A percentile compares a stretch with the other conserved stretches of the same genome.
Evolutionary conservation across 257 asterid species (phyloP).

Genomic region (Nicotiana attenuata): DNA sequence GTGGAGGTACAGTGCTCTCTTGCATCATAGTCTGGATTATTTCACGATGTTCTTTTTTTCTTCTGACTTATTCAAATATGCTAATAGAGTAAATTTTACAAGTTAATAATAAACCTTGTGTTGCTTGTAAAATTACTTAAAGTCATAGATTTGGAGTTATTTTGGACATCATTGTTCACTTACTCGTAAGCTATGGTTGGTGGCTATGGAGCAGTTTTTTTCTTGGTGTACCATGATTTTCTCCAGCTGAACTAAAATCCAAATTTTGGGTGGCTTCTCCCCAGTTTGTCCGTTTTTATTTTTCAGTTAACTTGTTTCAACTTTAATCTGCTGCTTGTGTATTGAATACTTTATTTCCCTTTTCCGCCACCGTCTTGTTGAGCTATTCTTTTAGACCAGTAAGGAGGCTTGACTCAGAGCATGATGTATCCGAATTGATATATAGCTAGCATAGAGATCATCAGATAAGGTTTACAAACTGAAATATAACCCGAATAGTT

Average conservation of each 20-base stretch:
- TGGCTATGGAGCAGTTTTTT: not conserved
- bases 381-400: not conserved
- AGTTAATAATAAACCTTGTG: not conserved
- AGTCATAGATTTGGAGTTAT: not conserved
- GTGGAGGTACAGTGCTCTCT: slow-evolving; percentile 47
- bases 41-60: not conserved
- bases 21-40: not conserved
- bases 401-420: not conserved
- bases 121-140: not conserved
- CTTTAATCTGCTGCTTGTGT: not conserved
- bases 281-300: not conserved
- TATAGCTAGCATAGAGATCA: not conserved
- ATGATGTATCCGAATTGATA: too few species aligned
- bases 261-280: not conserved
- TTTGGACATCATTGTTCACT: not conserved
- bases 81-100: not conserved
- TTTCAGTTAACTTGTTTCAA: not conserved
- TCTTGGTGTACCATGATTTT: not conserved
- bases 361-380: not conserved
- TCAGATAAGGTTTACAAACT: not conserved
- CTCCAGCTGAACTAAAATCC: not conserved
- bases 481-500: not conserved
- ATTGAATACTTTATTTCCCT: not conserved
- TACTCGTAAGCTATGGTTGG: not conserved
- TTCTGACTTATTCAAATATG: not conserved